A percentile compares a stretch with the other conserved stretches of the same genome.
These are phyloP conservation scores for Pycnococcus provasolii DNA, from an alignment of 139 green algal species.

Conservation along the genomic window DNA sequence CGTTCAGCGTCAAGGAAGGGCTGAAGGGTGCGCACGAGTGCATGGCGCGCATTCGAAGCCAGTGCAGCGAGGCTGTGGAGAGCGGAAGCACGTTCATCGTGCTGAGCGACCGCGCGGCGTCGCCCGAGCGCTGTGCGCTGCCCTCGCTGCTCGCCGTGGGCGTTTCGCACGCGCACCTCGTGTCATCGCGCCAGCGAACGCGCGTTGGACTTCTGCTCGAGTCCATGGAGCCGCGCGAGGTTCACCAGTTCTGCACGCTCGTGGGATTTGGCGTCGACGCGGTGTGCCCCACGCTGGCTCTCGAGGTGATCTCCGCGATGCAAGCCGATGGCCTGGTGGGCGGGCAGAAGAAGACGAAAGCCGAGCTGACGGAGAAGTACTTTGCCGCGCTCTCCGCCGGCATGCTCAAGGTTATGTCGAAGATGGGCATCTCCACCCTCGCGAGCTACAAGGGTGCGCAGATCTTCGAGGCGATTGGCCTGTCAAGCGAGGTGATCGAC, in stretches of 20 bases:
- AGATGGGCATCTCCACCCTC: conserved; percentile 95
- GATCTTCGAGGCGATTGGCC: conserved; percentile 88
- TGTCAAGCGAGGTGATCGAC: conserved; percentile 64
- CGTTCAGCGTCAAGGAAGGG: conserved; percentile 60
- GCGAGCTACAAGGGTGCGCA: conserved; percentile 93
- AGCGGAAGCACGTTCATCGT: conserved; percentile 65
- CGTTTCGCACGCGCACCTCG: conserved; percentile 77
- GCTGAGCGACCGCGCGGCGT: conserved; percentile 53
- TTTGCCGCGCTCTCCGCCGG: conserved; percentile 58
- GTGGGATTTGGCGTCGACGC: conserved; percentile 83
- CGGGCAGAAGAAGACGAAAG: conserved; percentile 10
- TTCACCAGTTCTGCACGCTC: conserved; percentile 90
- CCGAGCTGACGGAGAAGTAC: conserved; percentile 58
- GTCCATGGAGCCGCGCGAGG: conserved; percentile 56
- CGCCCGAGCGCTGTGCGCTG: conserved; percentile 57
- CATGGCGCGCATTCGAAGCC: conserved; percentile 56
- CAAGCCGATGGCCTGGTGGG: conserved; percentile 25
- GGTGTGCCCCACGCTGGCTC: conserved; percentile 86
- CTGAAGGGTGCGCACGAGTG: conserved; percentile 52
- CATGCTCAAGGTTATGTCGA: conserved; percentile 71
- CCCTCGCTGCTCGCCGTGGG: conserved; percentile 68
- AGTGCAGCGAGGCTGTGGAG: conserved; percentile 60
- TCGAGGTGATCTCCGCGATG: conserved; percentile 45
- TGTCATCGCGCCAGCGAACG: conserved; percentile 49
- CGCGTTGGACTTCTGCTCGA: conserved; percentile 70